Conservation (phyloP, 2,329 filamentous ascomycete species). For the Aurifilum marmelostoma region DNA sequence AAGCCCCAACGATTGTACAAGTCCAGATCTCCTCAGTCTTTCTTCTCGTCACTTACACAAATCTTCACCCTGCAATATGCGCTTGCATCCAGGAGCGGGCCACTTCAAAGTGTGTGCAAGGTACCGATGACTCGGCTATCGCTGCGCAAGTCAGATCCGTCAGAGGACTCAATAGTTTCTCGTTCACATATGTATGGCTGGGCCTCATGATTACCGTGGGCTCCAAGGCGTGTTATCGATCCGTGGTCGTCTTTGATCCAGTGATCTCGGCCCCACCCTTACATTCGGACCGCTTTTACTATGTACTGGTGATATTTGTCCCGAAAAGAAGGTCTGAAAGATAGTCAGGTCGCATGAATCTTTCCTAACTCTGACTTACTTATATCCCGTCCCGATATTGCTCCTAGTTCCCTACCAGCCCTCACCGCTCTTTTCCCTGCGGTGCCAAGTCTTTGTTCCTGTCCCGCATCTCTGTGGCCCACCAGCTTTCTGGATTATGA, state of each 20-base stretch:
- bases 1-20: not conserved
- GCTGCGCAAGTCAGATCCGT: not conserved
- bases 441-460: not conserved
- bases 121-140: not conserved
- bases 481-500: not conserved
- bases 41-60: not conserved
- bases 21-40: rapidly evolving
- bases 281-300: not conserved
- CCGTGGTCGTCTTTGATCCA: not conserved
- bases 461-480: not conserved
- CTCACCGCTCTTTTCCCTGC: not conserved
- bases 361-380: not conserved
- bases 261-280: not conserved
- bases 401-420: not conserved
- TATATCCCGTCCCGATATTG: not conserved
- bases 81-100: not conserved
- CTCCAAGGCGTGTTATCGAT: not conserved
- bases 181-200: no score
- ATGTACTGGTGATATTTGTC: not conserved
- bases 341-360: not conserved
- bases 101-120: not conserved
- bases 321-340: not conserved
- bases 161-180: not conserved
- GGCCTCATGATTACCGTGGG: not conserved
- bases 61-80: not conserved